These are phyloP conservation scores for Pseudopyrenochaeta lycopersici DNA, from an alignment of 2,329 filamentous ascomycete species.

Conservation along the genomic window DNA sequence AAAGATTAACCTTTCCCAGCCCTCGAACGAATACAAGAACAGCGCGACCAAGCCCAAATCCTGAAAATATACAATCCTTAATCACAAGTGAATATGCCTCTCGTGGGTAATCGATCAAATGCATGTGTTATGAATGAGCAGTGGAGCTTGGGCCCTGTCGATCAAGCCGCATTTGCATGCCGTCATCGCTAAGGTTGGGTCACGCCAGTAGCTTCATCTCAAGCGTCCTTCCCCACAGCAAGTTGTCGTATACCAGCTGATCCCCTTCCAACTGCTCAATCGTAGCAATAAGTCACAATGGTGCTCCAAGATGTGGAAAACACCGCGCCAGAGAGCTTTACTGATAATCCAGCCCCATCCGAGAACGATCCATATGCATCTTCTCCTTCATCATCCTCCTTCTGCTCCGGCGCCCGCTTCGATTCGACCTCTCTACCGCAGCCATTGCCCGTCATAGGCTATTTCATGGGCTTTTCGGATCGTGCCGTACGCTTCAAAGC, in stretches of 20 bases:
- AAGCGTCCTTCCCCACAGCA: constrained; percentile 5
- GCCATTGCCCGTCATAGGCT: constrained; percentile 46
- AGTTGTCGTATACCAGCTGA: constrained; percentile 39
- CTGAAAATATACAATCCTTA: too few species aligned
- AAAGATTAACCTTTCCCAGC: too few species aligned
- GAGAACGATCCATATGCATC: constrained; percentile 50
- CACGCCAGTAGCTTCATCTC: constrained; percentile 21
- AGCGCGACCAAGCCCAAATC: too few species aligned
- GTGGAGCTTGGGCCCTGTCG: constrained; percentile 16
- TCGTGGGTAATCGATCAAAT: too few species aligned
- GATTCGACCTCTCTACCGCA: constrained; percentile 50
- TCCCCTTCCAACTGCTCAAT: constrained; percentile 41
- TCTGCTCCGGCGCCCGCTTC: constrained; percentile 33
- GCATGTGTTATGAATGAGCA: constrained; percentile 1
- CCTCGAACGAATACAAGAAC: too few species aligned
- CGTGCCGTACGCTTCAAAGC: constrained; percentile 37
- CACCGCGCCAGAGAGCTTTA: constrained; percentile 40
- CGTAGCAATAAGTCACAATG: constrained; percentile 38
- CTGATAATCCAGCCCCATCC: constrained; percentile 41
- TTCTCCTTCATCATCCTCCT: constrained; percentile 16
- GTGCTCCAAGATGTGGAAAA: constrained; percentile 52
- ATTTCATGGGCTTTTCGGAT: constrained; percentile 39
- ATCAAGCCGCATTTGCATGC: constrained; percentile 26
- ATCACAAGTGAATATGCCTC: too few species aligned
- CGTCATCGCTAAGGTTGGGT: constrained; percentile 36